Percentiles rank a stretch among this genome's conserved stretches.
Evolutionary conservation across 1,139 yeast genomes (phyloP).

Genomic region (Nadsonia starkeyi-henricii): DNA sequence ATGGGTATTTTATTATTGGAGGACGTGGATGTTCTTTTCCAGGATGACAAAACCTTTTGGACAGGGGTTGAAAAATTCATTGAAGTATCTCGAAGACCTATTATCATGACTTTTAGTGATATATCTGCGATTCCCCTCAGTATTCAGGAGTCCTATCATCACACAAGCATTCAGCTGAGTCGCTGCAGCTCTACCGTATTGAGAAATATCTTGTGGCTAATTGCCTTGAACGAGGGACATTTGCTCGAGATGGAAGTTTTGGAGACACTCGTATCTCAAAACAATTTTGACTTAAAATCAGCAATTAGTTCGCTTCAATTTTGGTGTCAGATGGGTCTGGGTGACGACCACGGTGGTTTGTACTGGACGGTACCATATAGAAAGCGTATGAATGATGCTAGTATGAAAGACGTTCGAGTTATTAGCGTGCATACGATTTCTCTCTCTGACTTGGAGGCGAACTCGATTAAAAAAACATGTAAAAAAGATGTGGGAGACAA

Average conservation of each 20-base stretch:
- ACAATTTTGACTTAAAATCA: constrained; percentile 39
- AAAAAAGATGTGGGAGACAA: constrained; percentile 1
- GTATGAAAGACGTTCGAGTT: constrained; percentile 11
- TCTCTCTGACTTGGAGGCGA: background rate
- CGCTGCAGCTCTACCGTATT: constrained; percentile 15
- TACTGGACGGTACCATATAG: constrained; percentile 19
- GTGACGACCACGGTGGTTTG: constrained; percentile 18
- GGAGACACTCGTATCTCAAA: constrained; percentile 23
- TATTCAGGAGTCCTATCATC: constrained; percentile 17
- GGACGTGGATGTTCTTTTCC: constrained; percentile 73
- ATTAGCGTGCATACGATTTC: constrained; percentile 10
- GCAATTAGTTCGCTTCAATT: constrained; percentile 44
- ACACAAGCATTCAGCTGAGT: constrained; percentile 19
- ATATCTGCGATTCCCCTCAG: constrained; percentile 39
- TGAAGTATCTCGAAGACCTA: constrained; percentile 59
- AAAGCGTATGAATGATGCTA: constrained; percentile 8
- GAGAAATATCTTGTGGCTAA: constrained; percentile 24
- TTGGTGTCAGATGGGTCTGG: constrained; percentile 32
- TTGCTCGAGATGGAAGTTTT: constrained; percentile 26
- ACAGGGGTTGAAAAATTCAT: constrained; percentile 49
- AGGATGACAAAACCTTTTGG: constrained; percentile 77
- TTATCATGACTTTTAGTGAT: constrained; percentile 61
- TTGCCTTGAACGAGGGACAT: constrained; percentile 27
- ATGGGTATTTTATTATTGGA: constrained; percentile 39
- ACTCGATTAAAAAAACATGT: background rate